Conservation (phyloP, 148 eudicot genomes). For the Rhododendron ovatum region DNA sequence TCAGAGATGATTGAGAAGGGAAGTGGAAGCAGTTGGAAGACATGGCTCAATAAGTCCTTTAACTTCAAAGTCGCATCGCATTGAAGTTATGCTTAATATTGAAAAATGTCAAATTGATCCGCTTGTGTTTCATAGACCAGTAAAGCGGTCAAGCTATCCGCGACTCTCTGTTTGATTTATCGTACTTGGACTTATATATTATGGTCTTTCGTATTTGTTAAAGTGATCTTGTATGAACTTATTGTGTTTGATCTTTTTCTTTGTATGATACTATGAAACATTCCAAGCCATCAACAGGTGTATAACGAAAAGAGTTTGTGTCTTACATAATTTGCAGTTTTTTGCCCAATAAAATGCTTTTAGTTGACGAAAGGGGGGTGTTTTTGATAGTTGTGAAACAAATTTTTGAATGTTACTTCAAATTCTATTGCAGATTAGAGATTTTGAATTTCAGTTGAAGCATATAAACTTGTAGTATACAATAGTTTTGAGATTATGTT, state of each 20-base stretch:
- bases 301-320: not conserved
- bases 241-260: not conserved
- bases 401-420: not conserved
- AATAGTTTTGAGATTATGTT: no score
- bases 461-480: not conserved
- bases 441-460: not conserved
- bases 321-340: not conserved
- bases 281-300: not conserved
- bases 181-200: not conserved
- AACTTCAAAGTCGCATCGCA: constrained; percentile 27
- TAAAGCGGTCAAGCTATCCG: not conserved
- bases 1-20: constrained; percentile 23
- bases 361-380: not conserved
- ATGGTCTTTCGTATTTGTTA: not conserved
- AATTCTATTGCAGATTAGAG: no score
- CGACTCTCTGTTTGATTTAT: not conserved
- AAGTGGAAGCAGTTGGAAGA: constrained; percentile 27
- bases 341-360: not conserved
- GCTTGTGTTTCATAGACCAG: not conserved
- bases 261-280: not conserved
- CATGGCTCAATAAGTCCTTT: constrained; percentile 48
- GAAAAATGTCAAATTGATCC: not conserved
- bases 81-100: not conserved
- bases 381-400: not conserved
- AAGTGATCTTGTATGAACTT: not conserved